phyloP scores from a whole-genome alignment of 768 basidiomycete species.

The Termitomyces sp. region DNA sequence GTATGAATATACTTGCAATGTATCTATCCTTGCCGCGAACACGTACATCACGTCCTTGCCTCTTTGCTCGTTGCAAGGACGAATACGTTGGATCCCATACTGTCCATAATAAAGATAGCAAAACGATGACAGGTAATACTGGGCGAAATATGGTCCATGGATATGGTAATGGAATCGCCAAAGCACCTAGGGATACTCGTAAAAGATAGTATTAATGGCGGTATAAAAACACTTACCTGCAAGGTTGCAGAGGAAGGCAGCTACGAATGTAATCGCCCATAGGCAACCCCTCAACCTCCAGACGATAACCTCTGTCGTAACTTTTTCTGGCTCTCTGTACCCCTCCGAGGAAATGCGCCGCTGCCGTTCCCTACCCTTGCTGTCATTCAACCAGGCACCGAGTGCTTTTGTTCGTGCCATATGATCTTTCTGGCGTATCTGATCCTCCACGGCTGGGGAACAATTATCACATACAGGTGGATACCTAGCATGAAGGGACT shows the following conservation, averaged over 20 bases:
- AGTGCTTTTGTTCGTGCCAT: constrained; percentile 79
- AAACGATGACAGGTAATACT: constrained; percentile 40
- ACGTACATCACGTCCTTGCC: constrained; percentile 69
- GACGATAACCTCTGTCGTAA: constrained; percentile 44
- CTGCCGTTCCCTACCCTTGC: constrained; percentile 56
- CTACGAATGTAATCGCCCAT: constrained; percentile 47
- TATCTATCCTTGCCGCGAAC: constrained; percentile 59
- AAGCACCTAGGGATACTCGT: constrained; percentile 21
- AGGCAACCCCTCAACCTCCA: constrained; percentile 70
- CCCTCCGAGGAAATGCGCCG: constrained; percentile 41
- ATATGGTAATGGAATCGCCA: constrained; percentile 23
- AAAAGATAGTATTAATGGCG: neutral
- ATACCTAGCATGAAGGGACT: constrained; percentile 74
- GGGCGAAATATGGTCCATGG: constrained; percentile 26
- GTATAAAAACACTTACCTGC: constrained; percentile 33
- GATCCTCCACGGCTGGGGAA: constrained; percentile 74
- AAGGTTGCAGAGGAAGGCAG: constrained; percentile 35
- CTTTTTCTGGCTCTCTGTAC: constrained; percentile 33
- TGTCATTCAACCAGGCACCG: constrained; percentile 62
- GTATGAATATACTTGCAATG: constrained; percentile 38
- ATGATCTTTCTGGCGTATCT: constrained; percentile 69
- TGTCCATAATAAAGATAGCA: constrained; percentile 69
- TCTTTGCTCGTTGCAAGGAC: constrained; percentile 47
- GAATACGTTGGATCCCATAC: constrained; percentile 85
- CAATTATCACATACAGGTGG: constrained; percentile 82